Percentiles rank a stretch among this genome's conserved stretches.
Evolutionary conservation across 1,284 basidiomycete species (phyloP).

Genomic region (Ganoderma resinaceum): DNA sequence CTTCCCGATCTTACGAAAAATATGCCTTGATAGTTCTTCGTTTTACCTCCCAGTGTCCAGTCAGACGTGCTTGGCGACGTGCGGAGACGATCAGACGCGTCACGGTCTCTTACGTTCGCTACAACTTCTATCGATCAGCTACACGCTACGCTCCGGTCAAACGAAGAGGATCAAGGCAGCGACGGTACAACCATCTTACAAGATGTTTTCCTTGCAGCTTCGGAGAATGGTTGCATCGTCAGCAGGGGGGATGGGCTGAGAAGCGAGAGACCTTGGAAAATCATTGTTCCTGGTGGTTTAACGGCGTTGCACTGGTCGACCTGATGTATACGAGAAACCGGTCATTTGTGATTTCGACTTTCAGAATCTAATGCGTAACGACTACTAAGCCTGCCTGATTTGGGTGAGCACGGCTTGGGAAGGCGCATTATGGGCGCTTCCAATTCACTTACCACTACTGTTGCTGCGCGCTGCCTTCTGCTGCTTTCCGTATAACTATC

Average conservation of each 20-base stretch:
- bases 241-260: slow-evolving; percentile 28
- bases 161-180: slow-evolving; percentile 22
- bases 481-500: slow-evolving; percentile 36
- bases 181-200: slow-evolving; percentile 36
- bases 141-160: not conserved
- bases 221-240: slow-evolving; percentile 64
- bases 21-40: slow-evolving; percentile 17
- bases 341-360: not conserved
- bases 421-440: not conserved
- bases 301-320: not conserved
- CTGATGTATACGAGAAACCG: not conserved
- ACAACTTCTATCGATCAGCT: slow-evolving; percentile 26
- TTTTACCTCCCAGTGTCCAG: slow-evolving; percentile 13
- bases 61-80: slow-evolving; percentile 16
- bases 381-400: slow-evolving; percentile 18
- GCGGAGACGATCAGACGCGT: not conserved
- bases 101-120: slow-evolving; percentile 25
- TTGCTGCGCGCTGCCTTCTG: not conserved
- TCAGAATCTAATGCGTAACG: not conserved
- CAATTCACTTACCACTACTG: not conserved
- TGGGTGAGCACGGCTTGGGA: slow-evolving; percentile 1
- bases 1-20: slow-evolving; percentile 21
- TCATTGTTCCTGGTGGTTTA: slow-evolving; percentile 40
- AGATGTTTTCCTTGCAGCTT: slow-evolving; percentile 56
- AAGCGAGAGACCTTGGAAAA: slow-evolving; percentile 46